Conservation (phyloP, 192 early-diverging fungal genomes). For the Linnemannia schmuckeri region DNA sequence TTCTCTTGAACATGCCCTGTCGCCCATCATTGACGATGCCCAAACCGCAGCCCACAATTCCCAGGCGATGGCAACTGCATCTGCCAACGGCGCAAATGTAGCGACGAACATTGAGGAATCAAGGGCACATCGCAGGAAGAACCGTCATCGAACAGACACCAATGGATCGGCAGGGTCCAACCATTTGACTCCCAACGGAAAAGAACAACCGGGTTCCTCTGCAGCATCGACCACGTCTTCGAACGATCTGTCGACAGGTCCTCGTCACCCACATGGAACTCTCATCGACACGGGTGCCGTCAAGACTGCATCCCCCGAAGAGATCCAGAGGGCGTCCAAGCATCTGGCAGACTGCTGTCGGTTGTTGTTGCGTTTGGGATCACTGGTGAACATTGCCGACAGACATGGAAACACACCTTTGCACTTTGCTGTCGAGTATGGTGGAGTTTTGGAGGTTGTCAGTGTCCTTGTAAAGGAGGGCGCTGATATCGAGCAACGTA, state of each 20-base stretch:
- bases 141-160: conserved; percentile 38
- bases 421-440: conserved; percentile 68
- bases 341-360: conserved; percentile 62
- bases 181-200: conserved; percentile 41
- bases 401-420: conserved; percentile 63
- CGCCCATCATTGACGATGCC: conserved; percentile 28
- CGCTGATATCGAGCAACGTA: conserved; percentile 59
- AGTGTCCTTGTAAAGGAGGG: conserved; percentile 61
- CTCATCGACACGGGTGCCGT: conserved; percentile 21
- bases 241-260: conserved; percentile 29
- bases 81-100: background rate
- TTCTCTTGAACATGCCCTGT: conserved; percentile 53
- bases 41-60: background rate
- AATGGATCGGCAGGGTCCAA: conserved; percentile 37
- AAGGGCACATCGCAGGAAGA: conserved; percentile 12
- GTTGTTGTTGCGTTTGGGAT: conserved; percentile 62
- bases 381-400: conserved; percentile 61
- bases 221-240: conserved; percentile 45
- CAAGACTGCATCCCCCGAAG: conserved; percentile 39
- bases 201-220: conserved; percentile 28
- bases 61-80: background rate
- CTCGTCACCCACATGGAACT: conserved; percentile 28
- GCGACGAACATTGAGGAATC: conserved; percentile 3
- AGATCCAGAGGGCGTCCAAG: conserved; percentile 41
- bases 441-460: conserved; percentile 62